Evolutionary conservation across 768 basidiomycete genomes (phyloP), one percentile per base, ranked within the genome.

Genomic region (Suillus bovinus): DNA sequence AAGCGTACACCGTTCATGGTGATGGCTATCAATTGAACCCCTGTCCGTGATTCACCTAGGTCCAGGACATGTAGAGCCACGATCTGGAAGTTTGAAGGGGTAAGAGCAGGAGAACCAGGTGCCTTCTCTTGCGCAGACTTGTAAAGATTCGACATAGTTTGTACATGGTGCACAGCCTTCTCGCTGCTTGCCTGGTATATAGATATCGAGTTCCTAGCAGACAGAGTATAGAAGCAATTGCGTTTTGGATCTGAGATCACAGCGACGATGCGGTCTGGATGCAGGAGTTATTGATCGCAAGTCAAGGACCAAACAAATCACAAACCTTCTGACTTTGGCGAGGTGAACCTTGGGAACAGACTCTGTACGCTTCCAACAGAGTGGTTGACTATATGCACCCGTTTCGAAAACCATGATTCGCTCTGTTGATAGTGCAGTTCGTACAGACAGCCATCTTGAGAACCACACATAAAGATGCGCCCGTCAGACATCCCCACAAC

Each of bases 381-480:
- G 70, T 95, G 93, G 68, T 97, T 96, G 71, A 93, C 82, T 59
- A 99, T 81, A 66, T 90, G 86, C 24, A 93, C 86, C 56, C 88
- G 83, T 73, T 94, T 93, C 49, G 87, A 89, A 77, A 97, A 96
- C 94, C 94, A 96, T 0, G 91, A 90, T 69, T 95, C 92, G 64
- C 84, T 90, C 67, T 90, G 87, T 69, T 94, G 91, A 74, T 98
- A 99, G 69, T 91, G 89, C 47, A 99, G 75, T 74, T 98, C 96
- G 74, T 96, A 97, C 59, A 99, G 77, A 71, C 88, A 87, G 16
- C 94, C 94, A 69, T 96, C 94, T 69, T 89, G 87, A 11, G 83
- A 80, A 16, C 93, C 93, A 58, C 84, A 84, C 90, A 96, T 92
- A 77, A 99, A 96, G 64, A 97, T 94, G 59, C 95, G 83, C 49